Evolutionary conservation across 2,329 filamentous ascomycete genomes (phyloP).

Genomic region (Fusarium haematococcum): DNA sequence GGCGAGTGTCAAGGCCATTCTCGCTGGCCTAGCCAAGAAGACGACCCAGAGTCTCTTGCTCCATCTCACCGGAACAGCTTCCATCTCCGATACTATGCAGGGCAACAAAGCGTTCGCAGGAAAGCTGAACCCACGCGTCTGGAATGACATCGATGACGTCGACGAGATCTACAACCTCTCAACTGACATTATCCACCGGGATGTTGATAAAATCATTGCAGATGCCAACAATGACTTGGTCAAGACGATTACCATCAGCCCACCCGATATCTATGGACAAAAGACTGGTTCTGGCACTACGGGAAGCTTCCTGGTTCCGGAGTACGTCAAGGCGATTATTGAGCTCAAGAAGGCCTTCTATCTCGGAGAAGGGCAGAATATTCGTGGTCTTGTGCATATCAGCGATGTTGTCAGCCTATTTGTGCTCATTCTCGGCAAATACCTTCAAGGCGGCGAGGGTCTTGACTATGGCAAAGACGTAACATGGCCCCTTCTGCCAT

Average conservation of each 20-base stretch:
- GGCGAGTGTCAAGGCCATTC: neutral
- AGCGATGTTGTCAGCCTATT: slow-evolving; percentile 10
- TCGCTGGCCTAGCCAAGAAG: neutral
- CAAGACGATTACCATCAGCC: neutral
- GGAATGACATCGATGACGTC: neutral
- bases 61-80: neutral
- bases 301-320: neutral
- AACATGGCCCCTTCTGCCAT: accelerated
- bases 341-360: neutral
- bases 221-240: neutral
- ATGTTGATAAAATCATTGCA: neutral
- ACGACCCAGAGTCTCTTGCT: neutral
- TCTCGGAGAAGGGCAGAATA: neutral
- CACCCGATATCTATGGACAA: neutral
- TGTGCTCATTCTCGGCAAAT: slow-evolving; percentile 2
- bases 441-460: neutral
- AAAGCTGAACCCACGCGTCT: neutral
- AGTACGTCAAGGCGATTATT: neutral
- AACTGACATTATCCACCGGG: neutral
- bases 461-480: neutral
- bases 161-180: neutral
- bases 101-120: neutral
- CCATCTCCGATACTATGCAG: neutral
- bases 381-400: neutral
- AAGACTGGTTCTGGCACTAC: neutral